These are phyloP conservation scores for Pyronema omphalodes DNA, from an alignment of 495 filamentous ascomycete species.

Conservation along the genomic window DNA sequence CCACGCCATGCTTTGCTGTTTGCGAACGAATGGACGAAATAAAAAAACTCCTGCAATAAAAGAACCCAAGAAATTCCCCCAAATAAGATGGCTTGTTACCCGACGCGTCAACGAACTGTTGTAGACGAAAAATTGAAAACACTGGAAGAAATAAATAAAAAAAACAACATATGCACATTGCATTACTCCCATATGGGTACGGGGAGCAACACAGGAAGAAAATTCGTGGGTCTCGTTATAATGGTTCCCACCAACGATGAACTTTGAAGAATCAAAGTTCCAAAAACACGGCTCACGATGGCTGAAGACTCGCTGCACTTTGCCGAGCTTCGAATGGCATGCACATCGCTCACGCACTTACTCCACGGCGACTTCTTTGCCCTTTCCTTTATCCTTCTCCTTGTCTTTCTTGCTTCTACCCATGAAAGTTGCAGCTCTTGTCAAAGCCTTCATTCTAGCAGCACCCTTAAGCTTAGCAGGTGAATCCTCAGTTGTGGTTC, in stretches of 20 bases:
- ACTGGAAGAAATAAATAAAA: background rate
- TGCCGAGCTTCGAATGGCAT: background rate
- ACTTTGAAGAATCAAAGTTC: background rate
- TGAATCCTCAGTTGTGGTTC: background rate
- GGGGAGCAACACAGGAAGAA: background rate
- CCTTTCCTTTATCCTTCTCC: slow-evolving; percentile 1
- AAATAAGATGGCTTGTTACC: background rate
- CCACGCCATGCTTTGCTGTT: background rate
- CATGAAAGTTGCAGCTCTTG: background rate
- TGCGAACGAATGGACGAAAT: background rate
- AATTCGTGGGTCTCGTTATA: background rate
- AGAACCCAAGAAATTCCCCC: background rate
- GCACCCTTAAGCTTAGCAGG: background rate
- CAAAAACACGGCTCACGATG: background rate
- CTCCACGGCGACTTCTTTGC: background rate
- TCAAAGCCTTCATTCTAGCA: background rate
- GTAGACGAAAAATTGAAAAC: background rate
- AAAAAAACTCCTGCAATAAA: slow-evolving; percentile 1
- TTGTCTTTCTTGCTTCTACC: background rate
- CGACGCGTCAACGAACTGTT: too few relatives aligned
- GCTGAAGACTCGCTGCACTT: background rate
- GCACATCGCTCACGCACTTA: background rate
- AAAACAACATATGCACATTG: too few relatives aligned
- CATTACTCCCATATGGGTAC: too few relatives aligned
- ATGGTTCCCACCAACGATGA: background rate